A percentile compares a stretch with the other conserved stretches of the same genome.
Conservation (phyloP, 352 stramenopile species). For the Phytophthora vignae region DNA sequence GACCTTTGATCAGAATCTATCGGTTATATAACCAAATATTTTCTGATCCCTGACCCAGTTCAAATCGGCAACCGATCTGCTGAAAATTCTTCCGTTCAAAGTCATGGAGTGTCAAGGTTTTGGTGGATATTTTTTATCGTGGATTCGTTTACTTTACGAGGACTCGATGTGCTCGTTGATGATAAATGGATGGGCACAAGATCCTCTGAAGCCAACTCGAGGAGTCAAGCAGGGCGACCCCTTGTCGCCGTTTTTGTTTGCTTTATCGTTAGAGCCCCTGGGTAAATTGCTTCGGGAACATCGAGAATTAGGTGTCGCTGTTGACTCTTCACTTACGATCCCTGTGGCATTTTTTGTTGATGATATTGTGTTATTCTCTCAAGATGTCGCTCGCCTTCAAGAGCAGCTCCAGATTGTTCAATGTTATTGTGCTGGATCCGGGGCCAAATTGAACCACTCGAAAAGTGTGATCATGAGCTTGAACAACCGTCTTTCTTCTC, state of each 20-base stretch:
- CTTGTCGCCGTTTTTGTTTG: not conserved
- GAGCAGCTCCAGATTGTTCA: not conserved
- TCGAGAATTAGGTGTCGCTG: not conserved
- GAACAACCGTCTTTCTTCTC: not conserved
- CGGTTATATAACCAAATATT: too few species aligned
- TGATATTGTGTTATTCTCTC: not conserved
- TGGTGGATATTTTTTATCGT: not conserved
- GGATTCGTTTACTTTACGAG: not conserved
- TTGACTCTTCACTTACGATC: not conserved
- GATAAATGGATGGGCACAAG: not conserved
- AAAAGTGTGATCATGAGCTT: constrained; percentile 8
- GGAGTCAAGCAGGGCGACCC: not conserved
- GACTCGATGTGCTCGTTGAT: not conserved
- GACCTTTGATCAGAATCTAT: too few species aligned
- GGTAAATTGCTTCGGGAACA: not conserved
- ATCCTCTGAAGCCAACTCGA: not conserved
- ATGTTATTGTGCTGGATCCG: constrained; percentile 4
- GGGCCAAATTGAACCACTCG: constrained; percentile 1
- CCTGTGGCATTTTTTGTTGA: not conserved
- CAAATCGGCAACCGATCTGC: too few species aligned
- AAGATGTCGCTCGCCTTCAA: not conserved
- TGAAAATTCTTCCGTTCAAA: too few species aligned
- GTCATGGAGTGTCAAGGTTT: constrained; percentile 2
- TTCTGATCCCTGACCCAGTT: too few species aligned
- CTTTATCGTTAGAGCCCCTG: constrained; percentile 2